A percentile compares a stretch with the other conserved stretches of the same genome.
Evolutionary conservation across 2,329 filamentous ascomycete genomes (phyloP).

Genomic region (Trichoderma harzianum): DNA sequence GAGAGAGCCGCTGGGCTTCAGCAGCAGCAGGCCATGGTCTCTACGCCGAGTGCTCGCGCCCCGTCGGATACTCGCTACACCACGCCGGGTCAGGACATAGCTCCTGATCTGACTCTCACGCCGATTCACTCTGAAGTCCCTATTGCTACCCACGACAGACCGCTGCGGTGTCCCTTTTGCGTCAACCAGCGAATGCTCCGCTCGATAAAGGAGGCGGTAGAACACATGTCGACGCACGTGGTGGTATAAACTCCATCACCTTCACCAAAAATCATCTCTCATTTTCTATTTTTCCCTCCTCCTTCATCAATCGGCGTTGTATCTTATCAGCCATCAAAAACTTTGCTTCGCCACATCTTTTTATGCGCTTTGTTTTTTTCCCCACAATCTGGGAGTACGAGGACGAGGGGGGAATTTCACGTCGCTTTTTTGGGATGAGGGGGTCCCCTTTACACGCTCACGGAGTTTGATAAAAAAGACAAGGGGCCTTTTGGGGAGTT

Average conservation of each 20-base stretch:
- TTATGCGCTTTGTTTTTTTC: background rate
- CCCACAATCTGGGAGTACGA: background rate
- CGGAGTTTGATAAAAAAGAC: slow-evolving; percentile 2
- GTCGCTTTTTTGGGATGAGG: background rate
- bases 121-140: slow-evolving; percentile 52
- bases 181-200: slow-evolving; percentile 60
- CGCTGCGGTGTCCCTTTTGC: slow-evolving; percentile 58
- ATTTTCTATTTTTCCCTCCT: background rate
- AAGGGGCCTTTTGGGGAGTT: slow-evolving; percentile 9
- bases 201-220: slow-evolving; percentile 59
- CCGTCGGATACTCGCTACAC: slow-evolving; percentile 34
- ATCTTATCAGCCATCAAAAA: background rate
- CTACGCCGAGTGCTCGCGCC: slow-evolving; percentile 29
- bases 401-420: background rate
- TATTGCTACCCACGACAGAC: slow-evolving; percentile 44
- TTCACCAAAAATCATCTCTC: background rate
- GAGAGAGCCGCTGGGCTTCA: slow-evolving; percentile 38
- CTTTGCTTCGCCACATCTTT: background rate
- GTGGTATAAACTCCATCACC: slow-evolving; percentile 41
- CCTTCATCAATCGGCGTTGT: background rate
- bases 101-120: slow-evolving; percentile 48
- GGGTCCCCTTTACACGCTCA: background rate
- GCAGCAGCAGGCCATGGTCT: slow-evolving; percentile 32
- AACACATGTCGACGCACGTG: slow-evolving; percentile 61
- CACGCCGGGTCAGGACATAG: slow-evolving; percentile 35